Conservation (phyloP, 805 yeast genomes). For the Candida chilensis region DNA sequence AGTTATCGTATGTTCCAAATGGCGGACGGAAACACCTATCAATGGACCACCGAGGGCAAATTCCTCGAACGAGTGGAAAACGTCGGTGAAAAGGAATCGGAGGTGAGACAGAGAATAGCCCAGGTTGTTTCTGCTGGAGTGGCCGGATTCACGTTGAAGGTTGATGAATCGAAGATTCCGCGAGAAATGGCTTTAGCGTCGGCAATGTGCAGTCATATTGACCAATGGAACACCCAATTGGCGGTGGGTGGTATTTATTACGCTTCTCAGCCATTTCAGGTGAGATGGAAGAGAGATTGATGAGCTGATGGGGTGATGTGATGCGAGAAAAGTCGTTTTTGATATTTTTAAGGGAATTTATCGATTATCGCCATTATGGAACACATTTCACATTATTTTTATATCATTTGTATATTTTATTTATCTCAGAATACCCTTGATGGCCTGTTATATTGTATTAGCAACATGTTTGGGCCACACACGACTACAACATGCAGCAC, state of each 20-base stretch:
- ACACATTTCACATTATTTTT: too few species aligned
- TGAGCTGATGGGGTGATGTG: too few species aligned
- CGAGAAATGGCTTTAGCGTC: slow-evolving; percentile 50
- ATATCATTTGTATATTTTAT: too few species aligned
- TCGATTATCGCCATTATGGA: too few species aligned
- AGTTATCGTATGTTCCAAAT: slow-evolving; percentile 51
- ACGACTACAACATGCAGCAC: too few species aligned
- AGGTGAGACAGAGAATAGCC: slow-evolving; percentile 57
- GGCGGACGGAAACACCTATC: slow-evolving; percentile 51
- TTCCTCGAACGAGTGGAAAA: slow-evolving; percentile 49
- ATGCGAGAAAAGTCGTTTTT: too few species aligned
- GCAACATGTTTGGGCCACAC: too few species aligned
- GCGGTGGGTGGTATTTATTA: slow-evolving; percentile 60
- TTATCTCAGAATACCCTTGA: too few species aligned
- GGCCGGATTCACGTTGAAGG: slow-evolving; percentile 43
- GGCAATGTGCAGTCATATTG: slow-evolving; percentile 52
- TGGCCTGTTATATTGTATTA: too few species aligned
- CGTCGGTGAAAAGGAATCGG: slow-evolving; percentile 55
- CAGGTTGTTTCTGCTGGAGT: slow-evolving; percentile 43
- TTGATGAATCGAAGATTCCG: slow-evolving; percentile 48
- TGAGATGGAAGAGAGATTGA: slow-evolving; percentile 50
- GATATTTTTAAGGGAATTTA: too few species aligned
- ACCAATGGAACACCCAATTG: slow-evolving; percentile 57
- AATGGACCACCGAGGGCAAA: slow-evolving; percentile 56
- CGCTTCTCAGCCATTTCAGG: slow-evolving; percentile 37